Base-by-base conservation (phyloP, 140 eudicot species). In the Bidens hawaiensis region DNA sequence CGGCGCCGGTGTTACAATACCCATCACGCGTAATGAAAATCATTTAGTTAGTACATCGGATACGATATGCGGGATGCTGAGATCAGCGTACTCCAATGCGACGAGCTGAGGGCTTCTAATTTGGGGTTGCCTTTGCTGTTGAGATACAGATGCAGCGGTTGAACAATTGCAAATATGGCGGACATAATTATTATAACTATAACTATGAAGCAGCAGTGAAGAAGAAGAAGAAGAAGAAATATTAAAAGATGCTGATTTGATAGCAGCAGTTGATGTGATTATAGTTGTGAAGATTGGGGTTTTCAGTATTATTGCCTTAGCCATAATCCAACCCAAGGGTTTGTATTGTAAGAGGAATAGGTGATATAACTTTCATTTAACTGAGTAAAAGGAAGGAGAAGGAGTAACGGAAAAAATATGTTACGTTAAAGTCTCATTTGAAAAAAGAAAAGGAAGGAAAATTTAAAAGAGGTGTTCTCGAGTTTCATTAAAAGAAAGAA, bases 11-110 rank as follows among this genome's bases (percentile, higher is more conserved):
- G n/a, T n/a, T n/a, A n/a, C n/a, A n/a, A n/a, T n/a, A n/a, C n/a
- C n/a, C n/a, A n/a, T n/a, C 6, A 67, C 48, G 46, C 27, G 31
- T n/a, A 45, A 57, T n/a, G 13, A 17, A 19, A 5, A 27, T 9
- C 4, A 18, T 42, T 0, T 23, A 18, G 28, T 31, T 31, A 27
- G 9, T 69, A 86, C 97, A 87, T 83, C 77, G 59, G 69, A 82
- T 6, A 56, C 61, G 22, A 70, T 82, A 62, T 83, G 82, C 12
- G 96, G 75, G 47, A 93, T 85, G 66, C 88, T 79, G 48, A 93
- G 95, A 75, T 88, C 93, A 17, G 99, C 96, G 64, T 82, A 93
- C 79, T 93, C 99, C 67, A 81, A 56, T 23, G 95, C 87, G 23
- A 93, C 95, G 55, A 88, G 84, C 56, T 81, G 68, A 54, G 95